Conservation (phyloP, 495 filamentous ascomycete species). For the Hamigera avellanea region DNA sequence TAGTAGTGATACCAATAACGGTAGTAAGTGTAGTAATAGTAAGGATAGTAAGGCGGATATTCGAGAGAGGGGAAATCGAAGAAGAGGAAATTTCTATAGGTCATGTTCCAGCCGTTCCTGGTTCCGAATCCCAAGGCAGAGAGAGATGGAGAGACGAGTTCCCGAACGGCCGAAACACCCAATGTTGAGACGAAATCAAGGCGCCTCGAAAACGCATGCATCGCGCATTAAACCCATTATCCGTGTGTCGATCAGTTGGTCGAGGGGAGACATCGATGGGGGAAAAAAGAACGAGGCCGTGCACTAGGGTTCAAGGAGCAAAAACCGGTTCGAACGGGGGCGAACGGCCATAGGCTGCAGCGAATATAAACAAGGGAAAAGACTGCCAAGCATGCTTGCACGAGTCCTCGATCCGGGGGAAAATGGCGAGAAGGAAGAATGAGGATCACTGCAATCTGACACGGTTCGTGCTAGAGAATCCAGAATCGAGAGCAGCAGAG, state of each 20-base stretch:
- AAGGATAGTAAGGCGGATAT: too few relatives aligned
- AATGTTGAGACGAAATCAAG: not conserved
- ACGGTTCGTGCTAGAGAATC: not conserved
- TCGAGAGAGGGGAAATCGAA: conserved; percentile 2
- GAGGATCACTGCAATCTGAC: too few relatives aligned
- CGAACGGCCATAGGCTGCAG: conserved; percentile 1
- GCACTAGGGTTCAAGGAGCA: not conserved
- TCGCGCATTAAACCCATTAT: conserved; percentile 16
- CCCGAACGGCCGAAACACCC: conserved; percentile 12
- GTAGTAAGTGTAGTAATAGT: not conserved
- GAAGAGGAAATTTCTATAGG: not conserved
- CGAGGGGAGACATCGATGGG: not conserved
- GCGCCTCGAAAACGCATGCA: conserved; percentile 5
- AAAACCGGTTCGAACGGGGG: not conserved
- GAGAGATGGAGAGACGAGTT: conserved; percentile 6
- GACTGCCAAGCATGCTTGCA: conserved; percentile 10
- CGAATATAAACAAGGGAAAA: conserved; percentile 15
- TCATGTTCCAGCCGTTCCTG: too few relatives aligned
- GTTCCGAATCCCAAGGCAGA: not conserved
- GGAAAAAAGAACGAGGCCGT: conserved; percentile 1
- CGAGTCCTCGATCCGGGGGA: conserved; percentile 4
- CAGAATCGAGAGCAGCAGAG: not conserved
- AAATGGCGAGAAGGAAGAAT: too few relatives aligned
- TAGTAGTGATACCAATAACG: not conserved
- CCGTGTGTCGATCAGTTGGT: conserved; percentile 2